A percentile compares a stretch with the other conserved stretches of the same genome.
phyloP scores from a whole-genome alignment of 2,329 filamentous ascomycete species.

The Arthrobotrys megalospora region DNA sequence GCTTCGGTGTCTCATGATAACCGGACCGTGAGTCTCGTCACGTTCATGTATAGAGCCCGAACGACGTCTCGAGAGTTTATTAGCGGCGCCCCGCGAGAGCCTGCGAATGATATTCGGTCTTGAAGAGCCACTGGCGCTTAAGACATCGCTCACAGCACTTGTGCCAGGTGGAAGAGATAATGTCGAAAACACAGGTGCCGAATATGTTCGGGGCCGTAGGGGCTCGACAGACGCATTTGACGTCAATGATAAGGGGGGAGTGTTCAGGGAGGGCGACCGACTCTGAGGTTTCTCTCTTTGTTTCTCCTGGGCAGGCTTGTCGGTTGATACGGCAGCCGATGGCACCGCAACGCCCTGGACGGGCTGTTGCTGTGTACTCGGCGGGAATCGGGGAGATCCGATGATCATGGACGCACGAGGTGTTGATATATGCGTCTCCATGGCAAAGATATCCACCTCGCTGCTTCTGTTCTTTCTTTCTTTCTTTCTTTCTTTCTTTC shows the following conservation, averaged over 20 bases:
- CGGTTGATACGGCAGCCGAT: conserved; percentile 20
- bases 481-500: background rate
- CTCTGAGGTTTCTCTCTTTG: conserved; percentile 39
- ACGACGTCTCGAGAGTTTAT: conserved; percentile 80
- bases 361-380: conserved; percentile 34
- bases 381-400: conserved; percentile 52
- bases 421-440: conserved; percentile 41
- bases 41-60: conserved; percentile 82
- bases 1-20: conserved; percentile 87
- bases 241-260: conserved; percentile 9
- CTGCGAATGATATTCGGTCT: conserved; percentile 81
- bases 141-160: conserved; percentile 76
- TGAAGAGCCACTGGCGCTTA: conserved; percentile 74
- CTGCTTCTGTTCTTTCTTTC: background rate
- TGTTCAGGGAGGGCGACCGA: conserved; percentile 17
- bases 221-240: conserved; percentile 41
- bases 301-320: conserved; percentile 23
- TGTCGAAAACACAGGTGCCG: conserved; percentile 50
- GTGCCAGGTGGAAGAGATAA: conserved; percentile 52
- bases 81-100: conserved; percentile 84
- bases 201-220: conserved; percentile 51
- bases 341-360: conserved; percentile 16
- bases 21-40: conserved; percentile 89
- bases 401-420: conserved; percentile 57
- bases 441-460: background rate